Conservation (phyloP, 495 filamentous ascomycete genomes). For the Podospora sp. region DNA sequence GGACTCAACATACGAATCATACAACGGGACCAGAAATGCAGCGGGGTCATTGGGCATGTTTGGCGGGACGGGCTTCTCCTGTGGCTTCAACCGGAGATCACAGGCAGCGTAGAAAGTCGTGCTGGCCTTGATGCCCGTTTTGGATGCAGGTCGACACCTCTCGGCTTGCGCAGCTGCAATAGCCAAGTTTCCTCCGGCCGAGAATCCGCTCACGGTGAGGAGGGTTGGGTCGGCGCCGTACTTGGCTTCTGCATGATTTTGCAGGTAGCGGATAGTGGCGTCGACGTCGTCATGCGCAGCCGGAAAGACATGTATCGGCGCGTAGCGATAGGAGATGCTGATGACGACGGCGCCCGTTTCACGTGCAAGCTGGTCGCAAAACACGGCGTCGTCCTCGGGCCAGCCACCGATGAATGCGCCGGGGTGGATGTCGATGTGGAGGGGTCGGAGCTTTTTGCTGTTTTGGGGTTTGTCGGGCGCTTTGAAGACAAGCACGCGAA, state of each 20-base stretch:
- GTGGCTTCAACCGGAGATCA: slow-evolving; percentile 36
- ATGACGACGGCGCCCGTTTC: slow-evolving; percentile 40
- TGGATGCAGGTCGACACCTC: neutral
- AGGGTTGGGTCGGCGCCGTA: slow-evolving; percentile 32
- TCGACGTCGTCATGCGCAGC: slow-evolving; percentile 34
- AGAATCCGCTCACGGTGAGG: slow-evolving; percentile 36
- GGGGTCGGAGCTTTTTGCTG: slow-evolving; percentile 23
- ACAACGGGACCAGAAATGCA: slow-evolving; percentile 35
- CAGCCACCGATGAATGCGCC: slow-evolving; percentile 41
- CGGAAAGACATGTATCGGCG: slow-evolving; percentile 25
- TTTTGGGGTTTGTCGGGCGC: neutral
- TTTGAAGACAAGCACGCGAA: slow-evolving; percentile 22
- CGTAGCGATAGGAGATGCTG: slow-evolving; percentile 23
- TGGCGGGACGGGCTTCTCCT: slow-evolving; percentile 35
- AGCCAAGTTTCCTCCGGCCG: slow-evolving; percentile 37
- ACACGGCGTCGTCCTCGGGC: slow-evolving; percentile 31
- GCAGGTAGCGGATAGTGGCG: slow-evolving; percentile 31
- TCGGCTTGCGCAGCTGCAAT: slow-evolving; percentile 27
- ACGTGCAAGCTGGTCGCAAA: slow-evolving; percentile 30
- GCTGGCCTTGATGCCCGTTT: slow-evolving; percentile 12
- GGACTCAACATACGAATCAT: slow-evolving; percentile 35
- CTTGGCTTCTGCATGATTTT: slow-evolving; percentile 27
- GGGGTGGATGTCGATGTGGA: slow-evolving; percentile 41
- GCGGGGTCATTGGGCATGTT: slow-evolving; percentile 28
- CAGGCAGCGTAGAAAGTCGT: slow-evolving; percentile 27